These are phyloP conservation scores for Stenogyne calaminthoides DNA, from an alignment of 305 asterid species.

Conservation along the genomic window DNA sequence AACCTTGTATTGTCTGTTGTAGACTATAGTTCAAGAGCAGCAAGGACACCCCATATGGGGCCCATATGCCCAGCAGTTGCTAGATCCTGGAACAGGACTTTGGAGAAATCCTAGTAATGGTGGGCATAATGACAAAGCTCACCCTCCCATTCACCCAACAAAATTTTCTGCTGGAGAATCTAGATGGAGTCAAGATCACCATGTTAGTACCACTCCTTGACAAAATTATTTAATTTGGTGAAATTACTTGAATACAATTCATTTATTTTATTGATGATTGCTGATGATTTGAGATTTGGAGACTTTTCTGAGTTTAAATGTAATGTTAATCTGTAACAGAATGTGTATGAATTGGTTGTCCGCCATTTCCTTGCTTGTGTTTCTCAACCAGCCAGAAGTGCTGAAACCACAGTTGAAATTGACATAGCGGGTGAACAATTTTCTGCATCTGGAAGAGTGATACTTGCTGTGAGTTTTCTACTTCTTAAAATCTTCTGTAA, in stretches of 20 bases:
- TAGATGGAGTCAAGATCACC: slow-evolving; percentile 93
- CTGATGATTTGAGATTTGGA: slow-evolving; percentile 23
- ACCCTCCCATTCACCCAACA: slow-evolving; percentile 99
- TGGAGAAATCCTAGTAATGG: slow-evolving; percentile 93
- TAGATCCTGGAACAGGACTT: slow-evolving; percentile 81
- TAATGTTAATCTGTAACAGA: slow-evolving; percentile 52
- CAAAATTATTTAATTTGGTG: slow-evolving; percentile 25
- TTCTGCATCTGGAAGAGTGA: slow-evolving; percentile 86
- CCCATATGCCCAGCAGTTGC: slow-evolving; percentile 76
- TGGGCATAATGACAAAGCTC: slow-evolving; percentile 99
- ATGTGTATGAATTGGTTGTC: slow-evolving; percentile 94
- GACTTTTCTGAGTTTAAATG: slow-evolving; percentile 26
- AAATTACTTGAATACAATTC: slow-evolving; percentile 19
- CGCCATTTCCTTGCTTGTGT: slow-evolving; percentile 99
- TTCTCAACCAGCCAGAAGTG: slow-evolving; percentile 97
- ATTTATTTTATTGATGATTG: slow-evolving; percentile 2
- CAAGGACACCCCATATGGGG: slow-evolving; percentile 93
- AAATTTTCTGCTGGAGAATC: slow-evolving; percentile 94
- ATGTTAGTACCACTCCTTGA: slow-evolving; percentile 57
- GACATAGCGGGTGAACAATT: slow-evolving; percentile 94
- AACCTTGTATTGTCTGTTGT: slow-evolving; percentile 36
- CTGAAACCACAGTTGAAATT: slow-evolving; percentile 92
- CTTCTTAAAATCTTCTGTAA: slow-evolving; percentile 25
- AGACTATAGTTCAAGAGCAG: slow-evolving; percentile 92
- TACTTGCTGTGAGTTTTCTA: slow-evolving; percentile 78